Conservation (phyloP, 2,329 filamentous ascomycete genomes). For the Pseudopithomyces chartarum region DNA sequence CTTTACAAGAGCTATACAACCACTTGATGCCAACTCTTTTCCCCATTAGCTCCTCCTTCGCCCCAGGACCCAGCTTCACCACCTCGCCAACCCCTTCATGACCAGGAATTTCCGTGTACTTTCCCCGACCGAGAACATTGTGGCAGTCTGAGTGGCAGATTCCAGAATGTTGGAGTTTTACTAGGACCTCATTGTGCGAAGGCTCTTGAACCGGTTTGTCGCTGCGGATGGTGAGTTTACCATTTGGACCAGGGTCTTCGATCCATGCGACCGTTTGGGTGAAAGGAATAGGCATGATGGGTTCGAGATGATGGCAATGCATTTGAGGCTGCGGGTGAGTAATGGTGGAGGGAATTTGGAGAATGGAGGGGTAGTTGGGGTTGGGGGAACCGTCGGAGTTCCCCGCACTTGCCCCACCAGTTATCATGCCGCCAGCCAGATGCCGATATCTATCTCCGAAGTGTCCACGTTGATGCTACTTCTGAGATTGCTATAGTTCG, state of each 20-base stretch:
- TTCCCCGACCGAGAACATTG: conserved; percentile 50
- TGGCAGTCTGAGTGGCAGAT: conserved; percentile 56
- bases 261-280: conserved; percentile 46
- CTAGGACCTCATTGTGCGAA: conserved; percentile 47
- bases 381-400: background rate
- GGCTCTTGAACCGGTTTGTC: conserved; percentile 46
- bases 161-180: conserved; percentile 54
- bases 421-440: background rate
- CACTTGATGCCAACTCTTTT: conserved; percentile 53
- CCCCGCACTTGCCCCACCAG: conserved; percentile 10
- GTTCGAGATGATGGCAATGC: background rate
- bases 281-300: conserved; percentile 24
- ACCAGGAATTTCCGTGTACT: conserved; percentile 53
- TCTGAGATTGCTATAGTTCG: no score
- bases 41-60: conserved; percentile 30
- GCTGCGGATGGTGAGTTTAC: conserved; percentile 42
- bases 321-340: background rate
- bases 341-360: background rate
- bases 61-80: conserved; percentile 41
- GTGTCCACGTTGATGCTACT: no score
- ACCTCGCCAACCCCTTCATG: conserved; percentile 54
- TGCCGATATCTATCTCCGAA: background rate
- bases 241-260: conserved; percentile 39
- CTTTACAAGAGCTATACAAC: conserved; percentile 50
- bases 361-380: background rate